A percentile compares a stretch with the other conserved stretches of the same genome.
Conservation (phyloP, 2,329 filamentous ascomycete species). For the Dendryphion nanum region DNA sequence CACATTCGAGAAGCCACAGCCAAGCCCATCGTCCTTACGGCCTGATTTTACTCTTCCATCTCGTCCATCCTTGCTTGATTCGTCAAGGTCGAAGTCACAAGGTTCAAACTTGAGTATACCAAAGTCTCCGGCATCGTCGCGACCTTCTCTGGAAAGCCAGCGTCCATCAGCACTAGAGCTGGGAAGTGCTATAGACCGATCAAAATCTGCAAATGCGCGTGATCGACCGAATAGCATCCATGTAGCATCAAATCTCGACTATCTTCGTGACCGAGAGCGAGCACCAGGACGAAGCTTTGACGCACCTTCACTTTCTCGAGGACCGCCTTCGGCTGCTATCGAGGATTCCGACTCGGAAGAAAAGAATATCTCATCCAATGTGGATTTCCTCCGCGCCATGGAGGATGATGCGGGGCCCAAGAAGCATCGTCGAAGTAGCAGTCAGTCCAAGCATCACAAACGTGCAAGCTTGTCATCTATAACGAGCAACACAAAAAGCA, state of each 20-base stretch:
- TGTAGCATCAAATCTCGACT: slow-evolving; percentile 78
- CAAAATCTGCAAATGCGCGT: slow-evolving; percentile 64
- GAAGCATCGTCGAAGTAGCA: slow-evolving; percentile 55
- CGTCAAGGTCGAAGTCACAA: slow-evolving; percentile 52
- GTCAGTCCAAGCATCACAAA: slow-evolving; percentile 64
- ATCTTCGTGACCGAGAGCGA: slow-evolving; percentile 73
- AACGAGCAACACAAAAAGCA: slow-evolving; percentile 72
- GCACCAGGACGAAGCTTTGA: slow-evolving; percentile 41
- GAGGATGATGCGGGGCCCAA: slow-evolving; percentile 60
- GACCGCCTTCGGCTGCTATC: slow-evolving; percentile 28
- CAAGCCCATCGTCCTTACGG: slow-evolving; percentile 36
- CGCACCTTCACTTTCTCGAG: slow-evolving; percentile 26
- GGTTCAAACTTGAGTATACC: slow-evolving; percentile 49
- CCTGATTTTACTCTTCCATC: slow-evolving; percentile 38
- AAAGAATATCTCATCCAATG: slow-evolving; percentile 70
- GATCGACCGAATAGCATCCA: slow-evolving; percentile 79
- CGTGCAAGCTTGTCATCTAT: slow-evolving; percentile 69
- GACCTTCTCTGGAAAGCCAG: slow-evolving; percentile 70
- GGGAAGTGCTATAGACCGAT: slow-evolving; percentile 56
- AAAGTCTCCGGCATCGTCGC: slow-evolving; percentile 56
- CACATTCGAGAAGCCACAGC: slow-evolving; percentile 36
- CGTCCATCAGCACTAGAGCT: slow-evolving; percentile 64
- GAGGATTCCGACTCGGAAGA: slow-evolving; percentile 42
- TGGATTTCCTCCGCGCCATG: slow-evolving; percentile 77
- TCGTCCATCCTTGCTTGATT: slow-evolving; percentile 45